These are phyloP conservation scores for Fusarium begoniae DNA, from an alignment of 2,329 filamentous ascomycete genomes.

Conservation along the genomic window DNA sequence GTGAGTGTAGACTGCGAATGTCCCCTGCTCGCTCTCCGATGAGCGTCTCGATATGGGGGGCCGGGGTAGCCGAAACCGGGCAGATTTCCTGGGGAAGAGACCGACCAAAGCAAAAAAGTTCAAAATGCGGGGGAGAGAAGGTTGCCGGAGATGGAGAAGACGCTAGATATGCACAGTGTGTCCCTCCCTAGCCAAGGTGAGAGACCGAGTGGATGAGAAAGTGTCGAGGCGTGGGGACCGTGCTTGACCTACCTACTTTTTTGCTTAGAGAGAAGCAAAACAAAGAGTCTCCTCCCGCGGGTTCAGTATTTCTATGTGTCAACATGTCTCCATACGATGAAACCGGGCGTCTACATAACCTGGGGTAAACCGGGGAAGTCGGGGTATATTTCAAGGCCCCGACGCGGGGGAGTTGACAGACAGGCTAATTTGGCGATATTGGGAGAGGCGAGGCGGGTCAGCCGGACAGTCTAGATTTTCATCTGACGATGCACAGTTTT, in stretches of 20 bases:
- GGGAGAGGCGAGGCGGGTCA: conserved; percentile 12
- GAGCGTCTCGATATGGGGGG: conserved; percentile 18
- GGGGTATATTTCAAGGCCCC: not conserved
- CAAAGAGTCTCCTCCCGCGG: not conserved
- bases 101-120: not conserved
- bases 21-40: conserved; percentile 21
- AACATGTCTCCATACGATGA: not conserved
- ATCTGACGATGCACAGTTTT: not conserved
- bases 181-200: conserved; percentile 27
- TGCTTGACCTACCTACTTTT: not conserved
- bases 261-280: not conserved
- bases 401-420: not conserved
- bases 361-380: conserved; percentile 31
- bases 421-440: conserved; percentile 10
- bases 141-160: conserved; percentile 1
- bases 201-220: not conserved
- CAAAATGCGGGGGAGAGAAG: conserved; percentile 7
- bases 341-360: not conserved
- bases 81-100: conserved; percentile 18
- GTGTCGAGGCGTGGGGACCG: not conserved
- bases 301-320: conserved; percentile 16
- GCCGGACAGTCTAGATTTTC: conserved; percentile 6
- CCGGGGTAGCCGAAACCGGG: conserved; percentile 29
- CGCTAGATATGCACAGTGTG: conserved; percentile 33
- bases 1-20: no score